phyloP scores from a whole-genome alignment of 139 green algal species.

The Parachlorella kessleri region DNA sequence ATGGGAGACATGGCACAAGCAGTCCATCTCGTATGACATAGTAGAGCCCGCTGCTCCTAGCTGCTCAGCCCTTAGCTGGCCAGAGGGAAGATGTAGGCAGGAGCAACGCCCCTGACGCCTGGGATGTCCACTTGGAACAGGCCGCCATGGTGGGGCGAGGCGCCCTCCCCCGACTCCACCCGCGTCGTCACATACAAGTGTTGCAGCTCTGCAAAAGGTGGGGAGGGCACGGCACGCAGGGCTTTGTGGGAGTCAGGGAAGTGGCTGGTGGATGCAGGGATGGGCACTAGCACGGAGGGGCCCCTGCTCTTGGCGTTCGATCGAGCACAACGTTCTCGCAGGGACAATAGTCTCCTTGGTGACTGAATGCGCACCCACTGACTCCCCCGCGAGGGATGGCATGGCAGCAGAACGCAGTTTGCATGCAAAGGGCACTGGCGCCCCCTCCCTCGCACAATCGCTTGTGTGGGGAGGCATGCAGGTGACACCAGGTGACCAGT shows the following conservation, averaged over 20 bases:
- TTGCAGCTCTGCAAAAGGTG: conserved; percentile 26
- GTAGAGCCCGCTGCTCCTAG: neutral
- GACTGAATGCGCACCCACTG: too few species aligned
- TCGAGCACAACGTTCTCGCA: neutral
- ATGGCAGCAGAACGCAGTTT: too few species aligned
- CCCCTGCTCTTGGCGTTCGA: neutral
- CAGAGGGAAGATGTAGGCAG: conserved; percentile 6
- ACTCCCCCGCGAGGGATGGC: too few species aligned
- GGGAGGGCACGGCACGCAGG: too few species aligned
- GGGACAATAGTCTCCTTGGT: too few species aligned
- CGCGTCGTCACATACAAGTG: conserved; percentile 58
- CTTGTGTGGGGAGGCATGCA: too few species aligned
- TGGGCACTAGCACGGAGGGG: neutral
- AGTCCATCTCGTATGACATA: neutral
- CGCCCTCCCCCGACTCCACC: conserved; percentile 41
- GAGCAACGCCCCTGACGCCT: conserved; percentile 29
- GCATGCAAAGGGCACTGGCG: too few species aligned
- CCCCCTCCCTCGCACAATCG: too few species aligned
- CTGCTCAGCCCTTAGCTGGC: neutral
- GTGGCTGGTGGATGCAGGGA: too few species aligned
- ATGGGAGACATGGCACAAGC: neutral
- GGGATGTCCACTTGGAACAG: conserved; percentile 45
- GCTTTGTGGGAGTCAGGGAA: too few species aligned
- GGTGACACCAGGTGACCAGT: too few species aligned
- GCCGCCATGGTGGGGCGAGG: conserved; percentile 40